Conservation (phyloP, 177 flowering plant species). For the Telopea speciosissima region DNA sequence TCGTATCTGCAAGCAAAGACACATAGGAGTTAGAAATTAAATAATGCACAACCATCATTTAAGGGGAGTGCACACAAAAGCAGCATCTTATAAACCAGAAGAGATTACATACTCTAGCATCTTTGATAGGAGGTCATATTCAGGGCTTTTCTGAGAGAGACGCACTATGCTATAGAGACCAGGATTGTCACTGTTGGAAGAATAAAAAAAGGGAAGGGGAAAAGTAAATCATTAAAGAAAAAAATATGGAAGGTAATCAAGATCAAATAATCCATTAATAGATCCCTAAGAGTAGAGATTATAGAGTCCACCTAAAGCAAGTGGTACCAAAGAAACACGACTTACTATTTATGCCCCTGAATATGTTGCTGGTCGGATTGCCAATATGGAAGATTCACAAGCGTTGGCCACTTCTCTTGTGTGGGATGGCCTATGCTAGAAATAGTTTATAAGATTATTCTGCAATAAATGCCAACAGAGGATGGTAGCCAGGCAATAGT, state of each 20-base stretch:
- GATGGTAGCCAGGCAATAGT: not conserved
- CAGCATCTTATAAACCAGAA: not conserved
- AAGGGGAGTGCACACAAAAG: not conserved
- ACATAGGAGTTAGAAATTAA: not conserved
- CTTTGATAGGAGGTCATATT: slow-evolving; percentile 88
- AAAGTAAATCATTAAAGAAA: not conserved
- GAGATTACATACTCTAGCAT: slow-evolving; percentile 84
- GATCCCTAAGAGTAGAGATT: not conserved
- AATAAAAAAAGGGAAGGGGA: not conserved
- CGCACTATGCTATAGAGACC: slow-evolving; percentile 79
- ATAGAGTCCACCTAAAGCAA: not conserved
- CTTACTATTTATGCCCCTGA: slow-evolving; percentile 84
- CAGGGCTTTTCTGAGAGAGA: slow-evolving; percentile 71
- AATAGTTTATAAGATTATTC: slow-evolving; percentile 3
- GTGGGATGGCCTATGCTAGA: slow-evolving; percentile 80
- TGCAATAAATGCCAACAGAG: slow-evolving; percentile 4
- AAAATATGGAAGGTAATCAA: not conserved
- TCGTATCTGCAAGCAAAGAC: slow-evolving; percentile 62
- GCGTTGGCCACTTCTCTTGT: slow-evolving; percentile 93
- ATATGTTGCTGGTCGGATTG: slow-evolving; percentile 73
- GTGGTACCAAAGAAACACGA: slow-evolving; percentile 1
- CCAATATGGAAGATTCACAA: slow-evolving; percentile 91
- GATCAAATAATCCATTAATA: not conserved
- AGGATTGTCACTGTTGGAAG: slow-evolving; percentile 61
- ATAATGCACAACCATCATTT: not conserved